A percentile compares a stretch with the other conserved stretches of the same genome.
phyloP scores from a whole-genome alignment of 208 protist genomes.

The Crithidia acanthocephali region DNA sequence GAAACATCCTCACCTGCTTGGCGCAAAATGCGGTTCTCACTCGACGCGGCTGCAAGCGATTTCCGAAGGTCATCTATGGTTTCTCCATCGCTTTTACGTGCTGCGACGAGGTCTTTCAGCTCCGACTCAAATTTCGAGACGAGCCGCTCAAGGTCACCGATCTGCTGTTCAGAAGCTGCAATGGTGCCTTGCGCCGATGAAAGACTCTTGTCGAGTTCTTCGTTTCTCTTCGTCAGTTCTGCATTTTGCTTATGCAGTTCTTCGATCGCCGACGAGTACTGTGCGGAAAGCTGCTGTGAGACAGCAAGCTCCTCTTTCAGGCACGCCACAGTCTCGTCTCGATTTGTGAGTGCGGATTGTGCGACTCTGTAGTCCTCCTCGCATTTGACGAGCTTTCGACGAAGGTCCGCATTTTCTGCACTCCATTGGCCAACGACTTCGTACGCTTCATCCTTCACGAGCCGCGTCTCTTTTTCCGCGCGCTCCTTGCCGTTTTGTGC shows the following conservation, averaged over 20 bases:
- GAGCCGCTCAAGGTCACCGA: constrained; percentile 52
- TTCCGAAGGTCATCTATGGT: constrained; percentile 33
- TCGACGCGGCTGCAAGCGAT: constrained; percentile 20
- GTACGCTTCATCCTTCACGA: constrained; percentile 67
- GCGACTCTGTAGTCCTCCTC: constrained; percentile 11
- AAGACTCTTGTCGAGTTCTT: constrained; percentile 23
- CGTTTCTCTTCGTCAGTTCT: constrained; percentile 11
- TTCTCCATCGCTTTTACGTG: constrained; percentile 29
- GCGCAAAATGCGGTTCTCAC: constrained; percentile 31
- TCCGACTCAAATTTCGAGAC: constrained; percentile 53
- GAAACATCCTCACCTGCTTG: constrained; percentile 36
- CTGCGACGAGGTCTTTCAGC: constrained; percentile 32
- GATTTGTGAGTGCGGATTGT: constrained; percentile 14
- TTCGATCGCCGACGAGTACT: constrained; percentile 28
- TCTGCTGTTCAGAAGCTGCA: constrained; percentile 27
- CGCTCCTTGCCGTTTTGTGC: constrained; percentile 45
- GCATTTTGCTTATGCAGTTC: constrained; percentile 27
- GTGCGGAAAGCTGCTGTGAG: constrained; percentile 26
- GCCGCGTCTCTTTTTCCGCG: constrained; percentile 53
- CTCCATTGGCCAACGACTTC: constrained; percentile 80
- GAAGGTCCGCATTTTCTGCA: constrained; percentile 51
- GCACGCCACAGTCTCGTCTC: constrained; percentile 23
- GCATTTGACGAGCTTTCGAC: constrained; percentile 25
- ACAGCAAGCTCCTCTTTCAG: constrained; percentile 36
- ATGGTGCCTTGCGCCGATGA: constrained; percentile 14